These are phyloP conservation scores for Begonia loranthoides DNA, from an alignment of 306 rosid species.

Conservation along the genomic window DNA sequence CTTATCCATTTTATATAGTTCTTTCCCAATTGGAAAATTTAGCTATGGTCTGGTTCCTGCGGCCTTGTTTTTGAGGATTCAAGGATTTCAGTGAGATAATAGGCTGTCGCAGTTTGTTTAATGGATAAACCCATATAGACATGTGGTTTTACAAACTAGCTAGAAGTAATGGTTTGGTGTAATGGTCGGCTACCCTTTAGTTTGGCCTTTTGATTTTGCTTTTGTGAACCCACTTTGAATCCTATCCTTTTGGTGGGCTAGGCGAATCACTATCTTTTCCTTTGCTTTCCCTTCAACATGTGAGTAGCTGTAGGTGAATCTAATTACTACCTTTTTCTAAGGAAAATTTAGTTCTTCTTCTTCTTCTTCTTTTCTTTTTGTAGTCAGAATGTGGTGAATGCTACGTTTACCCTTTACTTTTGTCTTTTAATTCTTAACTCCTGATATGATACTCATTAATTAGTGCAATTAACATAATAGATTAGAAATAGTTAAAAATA, in stretches of 20 bases:
- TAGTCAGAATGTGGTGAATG: too few species aligned
- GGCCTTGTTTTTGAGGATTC: too few species aligned
- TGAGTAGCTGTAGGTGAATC: conserved; percentile 8
- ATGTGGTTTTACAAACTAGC: background rate
- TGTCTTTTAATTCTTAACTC: too few species aligned
- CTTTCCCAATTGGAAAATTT: background rate
- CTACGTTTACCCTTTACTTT: too few species aligned
- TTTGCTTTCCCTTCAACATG: background rate
- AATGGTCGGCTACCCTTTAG: background rate
- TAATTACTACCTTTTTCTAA: background rate
- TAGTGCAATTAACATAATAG: too few species aligned
- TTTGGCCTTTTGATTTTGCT: conserved; percentile 5
- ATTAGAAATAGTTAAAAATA: too few species aligned
- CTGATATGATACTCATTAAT: too few species aligned
- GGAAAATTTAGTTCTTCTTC: background rate
- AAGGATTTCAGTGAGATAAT: too few species aligned
- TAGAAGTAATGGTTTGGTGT: background rate
- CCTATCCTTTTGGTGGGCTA: conserved; percentile 16
- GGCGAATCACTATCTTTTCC: conserved; percentile 23
- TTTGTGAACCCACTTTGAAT: conserved; percentile 15
- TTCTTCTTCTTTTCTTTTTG: too few species aligned
- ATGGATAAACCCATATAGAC: background rate
- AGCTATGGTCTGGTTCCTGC: too few species aligned
- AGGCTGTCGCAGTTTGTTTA: background rate
- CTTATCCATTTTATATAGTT: too few species aligned